These are phyloP conservation scores for Ustilago lituana DNA, from an alignment of 1,284 basidiomycete genomes.

Conservation along the genomic window DNA sequence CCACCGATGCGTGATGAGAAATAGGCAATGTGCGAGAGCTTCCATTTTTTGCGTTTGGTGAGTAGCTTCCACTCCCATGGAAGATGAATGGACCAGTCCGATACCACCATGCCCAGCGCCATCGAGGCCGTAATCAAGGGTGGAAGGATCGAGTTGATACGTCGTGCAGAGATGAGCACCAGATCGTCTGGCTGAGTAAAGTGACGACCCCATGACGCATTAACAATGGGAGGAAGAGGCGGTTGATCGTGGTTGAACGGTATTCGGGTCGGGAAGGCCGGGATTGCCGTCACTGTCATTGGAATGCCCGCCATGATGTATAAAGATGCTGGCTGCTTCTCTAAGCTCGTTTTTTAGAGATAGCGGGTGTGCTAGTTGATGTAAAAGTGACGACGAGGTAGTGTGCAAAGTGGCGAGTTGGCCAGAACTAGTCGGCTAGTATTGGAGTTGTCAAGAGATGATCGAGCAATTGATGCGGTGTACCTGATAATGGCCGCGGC, in stretches of 20 bases:
- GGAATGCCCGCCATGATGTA: constrained; percentile 30
- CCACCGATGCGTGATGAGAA: constrained; percentile 48
- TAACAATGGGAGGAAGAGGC: constrained; percentile 23
- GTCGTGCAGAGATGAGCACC: constrained; percentile 36
- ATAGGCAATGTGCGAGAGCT: constrained; percentile 51
- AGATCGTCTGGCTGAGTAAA: constrained; percentile 25
- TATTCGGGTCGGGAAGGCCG: constrained; percentile 31
- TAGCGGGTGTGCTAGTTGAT: too few relatives aligned
- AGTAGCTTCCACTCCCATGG: constrained; percentile 49
- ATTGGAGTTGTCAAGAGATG: too few relatives aligned
- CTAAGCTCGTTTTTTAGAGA: too few relatives aligned
- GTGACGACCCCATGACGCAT: constrained; percentile 3
- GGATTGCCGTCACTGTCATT: constrained; percentile 40
- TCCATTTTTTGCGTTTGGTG: constrained; percentile 38
- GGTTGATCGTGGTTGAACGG: constrained; percentile 10
- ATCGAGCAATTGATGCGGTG: too few relatives aligned
- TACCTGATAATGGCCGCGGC: too few relatives aligned
- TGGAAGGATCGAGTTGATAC: constrained; percentile 40
- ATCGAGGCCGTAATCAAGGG: constrained; percentile 41
- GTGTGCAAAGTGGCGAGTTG: too few relatives aligned
- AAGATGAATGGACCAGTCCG: constrained; percentile 47
- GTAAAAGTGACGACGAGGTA: neutral
- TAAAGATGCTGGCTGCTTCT: too few relatives aligned
- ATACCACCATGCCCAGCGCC: constrained; percentile 40
- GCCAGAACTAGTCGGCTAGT: too few relatives aligned